Conservation (phyloP, 2,329 filamentous ascomycete species). For the Tricladium varicosporioides region DNA sequence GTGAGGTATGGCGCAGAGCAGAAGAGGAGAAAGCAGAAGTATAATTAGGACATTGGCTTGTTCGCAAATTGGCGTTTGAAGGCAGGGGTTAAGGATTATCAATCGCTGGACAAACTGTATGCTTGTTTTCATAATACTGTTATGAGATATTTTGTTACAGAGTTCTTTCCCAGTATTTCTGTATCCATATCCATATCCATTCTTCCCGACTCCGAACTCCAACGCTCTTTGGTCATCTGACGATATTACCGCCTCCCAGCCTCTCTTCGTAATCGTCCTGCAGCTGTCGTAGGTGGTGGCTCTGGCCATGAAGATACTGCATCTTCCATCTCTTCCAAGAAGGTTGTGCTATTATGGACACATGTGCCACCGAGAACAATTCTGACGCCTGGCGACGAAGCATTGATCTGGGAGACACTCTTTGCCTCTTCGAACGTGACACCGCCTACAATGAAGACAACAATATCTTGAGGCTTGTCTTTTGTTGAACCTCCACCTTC, state of each 20-base stretch:
- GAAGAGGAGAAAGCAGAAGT: slow-evolving; percentile 27
- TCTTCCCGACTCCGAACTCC: slow-evolving; percentile 11
- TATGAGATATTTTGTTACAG: neutral
- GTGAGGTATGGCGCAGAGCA: slow-evolving; percentile 36
- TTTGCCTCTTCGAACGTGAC: slow-evolving; percentile 97
- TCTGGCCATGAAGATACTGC: slow-evolving; percentile 86
- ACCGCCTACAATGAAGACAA: slow-evolving; percentile 92
- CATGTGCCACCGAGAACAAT: slow-evolving; percentile 87
- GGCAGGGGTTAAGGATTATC: too few species aligned
- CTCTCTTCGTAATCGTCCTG: slow-evolving; percentile 34
- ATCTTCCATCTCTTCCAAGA: slow-evolving; percentile 89
- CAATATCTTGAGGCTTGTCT: slow-evolving; percentile 95
- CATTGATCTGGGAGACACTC: slow-evolving; percentile 92
- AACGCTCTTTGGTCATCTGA: neutral
- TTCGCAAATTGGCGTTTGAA: too few species aligned
- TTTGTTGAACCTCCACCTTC: slow-evolving; percentile 82
- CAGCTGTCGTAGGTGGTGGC: slow-evolving; percentile 35
- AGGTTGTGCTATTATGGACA: slow-evolving; percentile 83
- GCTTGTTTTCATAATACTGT: neutral
- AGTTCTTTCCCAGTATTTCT: neutral
- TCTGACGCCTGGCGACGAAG: slow-evolving; percentile 80
- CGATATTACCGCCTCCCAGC: slow-evolving; percentile 27
- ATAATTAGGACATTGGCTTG: slow-evolving; percentile 4
- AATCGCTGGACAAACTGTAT: neutral
- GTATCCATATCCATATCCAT: neutral